A percentile compares a stretch with the other conserved stretches of the same genome.
These are phyloP conservation scores for Curvularia sp. DNA, from an alignment of 2,329 filamentous ascomycete genomes.

Conservation along the genomic window DNA sequence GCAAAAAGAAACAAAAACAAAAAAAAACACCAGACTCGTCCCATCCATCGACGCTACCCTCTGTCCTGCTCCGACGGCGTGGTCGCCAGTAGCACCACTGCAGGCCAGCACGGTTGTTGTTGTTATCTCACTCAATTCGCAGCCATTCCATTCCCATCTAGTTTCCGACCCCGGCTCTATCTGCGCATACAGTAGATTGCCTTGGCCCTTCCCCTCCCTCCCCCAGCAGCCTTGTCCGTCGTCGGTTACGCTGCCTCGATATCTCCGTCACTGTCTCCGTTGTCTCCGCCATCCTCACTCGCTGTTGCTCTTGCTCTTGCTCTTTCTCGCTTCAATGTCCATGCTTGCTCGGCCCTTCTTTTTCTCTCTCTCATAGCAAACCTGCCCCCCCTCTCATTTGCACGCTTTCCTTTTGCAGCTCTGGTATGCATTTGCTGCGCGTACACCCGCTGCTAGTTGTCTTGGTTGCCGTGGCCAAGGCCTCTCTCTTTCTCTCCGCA, in stretches of 20 bases:
- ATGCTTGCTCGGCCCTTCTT: slow-evolving; percentile 9
- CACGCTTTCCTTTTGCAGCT: slow-evolving; percentile 6
- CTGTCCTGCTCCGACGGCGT: slow-evolving; percentile 5
- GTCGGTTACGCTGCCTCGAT: background rate
- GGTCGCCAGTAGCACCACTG: slow-evolving; percentile 9
- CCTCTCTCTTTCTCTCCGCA: background rate
- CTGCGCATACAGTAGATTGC: slow-evolving; percentile 17
- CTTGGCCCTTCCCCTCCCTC: slow-evolving; percentile 1
- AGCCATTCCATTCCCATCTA: slow-evolving; percentile 17
- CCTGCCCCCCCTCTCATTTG: too few species aligned
- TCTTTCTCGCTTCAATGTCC: background rate
- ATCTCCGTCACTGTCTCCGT: background rate
- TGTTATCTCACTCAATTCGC: slow-evolving; percentile 17
- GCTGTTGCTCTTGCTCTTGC: too few species aligned
- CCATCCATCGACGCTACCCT: background rate
- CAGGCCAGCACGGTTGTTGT: slow-evolving; percentile 14
- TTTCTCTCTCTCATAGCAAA: background rate
- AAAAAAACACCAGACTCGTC: background rate
- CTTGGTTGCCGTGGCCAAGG: background rate
- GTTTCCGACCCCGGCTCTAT: slow-evolving; percentile 21
- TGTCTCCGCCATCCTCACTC: background rate
- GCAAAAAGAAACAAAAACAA: background rate
- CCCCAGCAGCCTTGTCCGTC: slow-evolving; percentile 14
- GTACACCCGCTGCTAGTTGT: background rate
- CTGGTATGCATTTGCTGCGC: background rate